Percentiles rank a stretch among this genome's conserved stretches.
These are phyloP conservation scores for Calcarisporium arbuscula DNA, from an alignment of 2,329 filamentous ascomycete species.

Conservation along the genomic window DNA sequence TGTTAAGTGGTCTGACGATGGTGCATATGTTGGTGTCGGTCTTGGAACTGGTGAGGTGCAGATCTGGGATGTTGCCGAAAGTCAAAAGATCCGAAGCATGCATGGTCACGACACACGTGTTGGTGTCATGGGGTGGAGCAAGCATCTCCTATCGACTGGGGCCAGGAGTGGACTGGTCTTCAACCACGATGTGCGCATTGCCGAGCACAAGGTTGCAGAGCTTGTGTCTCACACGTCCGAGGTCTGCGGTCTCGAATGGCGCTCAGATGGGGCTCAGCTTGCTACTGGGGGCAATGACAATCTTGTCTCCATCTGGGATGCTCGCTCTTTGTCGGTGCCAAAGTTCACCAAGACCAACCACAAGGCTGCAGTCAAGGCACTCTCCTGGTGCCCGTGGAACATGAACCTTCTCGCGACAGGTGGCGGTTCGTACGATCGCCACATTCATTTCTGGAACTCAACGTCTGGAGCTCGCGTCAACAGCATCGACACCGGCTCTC, in stretches of 20 bases:
- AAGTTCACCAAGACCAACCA: slow-evolving; percentile 99
- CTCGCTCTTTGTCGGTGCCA: slow-evolving; percentile 82
- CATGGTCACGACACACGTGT: slow-evolving; percentile 94
- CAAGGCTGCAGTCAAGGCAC: slow-evolving; percentile 95
- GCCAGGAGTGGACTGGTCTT: slow-evolving; percentile 90
- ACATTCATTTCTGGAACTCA: slow-evolving; percentile 99
- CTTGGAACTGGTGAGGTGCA: slow-evolving; percentile 94
- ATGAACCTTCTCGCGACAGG: slow-evolving; percentile 94
- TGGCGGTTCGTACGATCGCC: slow-evolving; percentile 90
- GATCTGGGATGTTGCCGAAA: slow-evolving; percentile 97
- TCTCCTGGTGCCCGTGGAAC: slow-evolving; percentile 99
- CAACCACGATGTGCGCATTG: slow-evolving; percentile 98
- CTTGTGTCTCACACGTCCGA: slow-evolving; percentile 96
- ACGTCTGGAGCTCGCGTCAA: slow-evolving; percentile 96
- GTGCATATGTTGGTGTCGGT: slow-evolving; percentile 91
- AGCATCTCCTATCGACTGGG: slow-evolving; percentile 92
- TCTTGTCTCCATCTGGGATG: slow-evolving; percentile 98
- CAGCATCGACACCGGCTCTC: slow-evolving; percentile 96
- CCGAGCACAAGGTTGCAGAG: slow-evolving; percentile 96
- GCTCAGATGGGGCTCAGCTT: slow-evolving; percentile 90
- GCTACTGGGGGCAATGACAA: slow-evolving; percentile 99
- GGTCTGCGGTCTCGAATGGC: slow-evolving; percentile 97
- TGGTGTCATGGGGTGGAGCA: slow-evolving; percentile 98
- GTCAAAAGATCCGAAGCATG: slow-evolving; percentile 96
- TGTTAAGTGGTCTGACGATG: slow-evolving; percentile 97